Percentiles rank a stretch among this genome's conserved stretches.
Evolutionary conservation across 306 rosid species (phyloP).

Genomic region (Malus sylvestris): DNA sequence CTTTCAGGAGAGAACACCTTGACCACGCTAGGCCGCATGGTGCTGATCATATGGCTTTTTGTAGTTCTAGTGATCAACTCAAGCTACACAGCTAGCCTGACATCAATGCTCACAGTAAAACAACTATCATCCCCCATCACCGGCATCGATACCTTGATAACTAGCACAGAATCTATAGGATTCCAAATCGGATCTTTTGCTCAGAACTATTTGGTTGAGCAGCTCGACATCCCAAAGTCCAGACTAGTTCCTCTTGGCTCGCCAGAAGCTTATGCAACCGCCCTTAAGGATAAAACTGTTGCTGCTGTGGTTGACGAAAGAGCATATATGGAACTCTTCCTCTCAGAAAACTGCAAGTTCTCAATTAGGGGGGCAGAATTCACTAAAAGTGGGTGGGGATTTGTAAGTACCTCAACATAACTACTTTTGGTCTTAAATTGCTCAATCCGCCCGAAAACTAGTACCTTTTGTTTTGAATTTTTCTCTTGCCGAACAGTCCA

Average conservation of each 20-base stretch:
- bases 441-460: too few relatives aligned
- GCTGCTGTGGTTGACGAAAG: constrained; percentile 45
- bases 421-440: background rate
- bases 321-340: constrained; percentile 46
- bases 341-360: constrained; percentile 35
- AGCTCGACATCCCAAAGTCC: constrained; percentile 32
- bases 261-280: constrained; percentile 38
- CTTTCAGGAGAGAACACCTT: constrained; percentile 43
- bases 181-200: constrained; percentile 51
- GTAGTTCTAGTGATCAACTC: constrained; percentile 41
- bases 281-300: constrained; percentile 36
- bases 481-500: background rate
- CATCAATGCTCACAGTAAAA: constrained; percentile 47
- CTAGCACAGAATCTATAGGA: constrained; percentile 33
- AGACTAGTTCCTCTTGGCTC: constrained; percentile 54
- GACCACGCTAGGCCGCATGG: constrained; percentile 34
- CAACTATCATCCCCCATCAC: constrained; percentile 41
- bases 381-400: constrained; percentile 56
- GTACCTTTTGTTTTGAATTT: background rate
- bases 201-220: constrained; percentile 30
- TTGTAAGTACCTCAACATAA: constrained; percentile 32
- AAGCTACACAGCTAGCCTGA: constrained; percentile 51
- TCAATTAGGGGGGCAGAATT: constrained; percentile 31
- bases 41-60: constrained; percentile 46
- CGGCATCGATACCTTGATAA: constrained; percentile 40